Evolutionary conservation across 495 filamentous ascomycete genomes (phyloP).

Genomic region (Apodospora peruviana): DNA sequence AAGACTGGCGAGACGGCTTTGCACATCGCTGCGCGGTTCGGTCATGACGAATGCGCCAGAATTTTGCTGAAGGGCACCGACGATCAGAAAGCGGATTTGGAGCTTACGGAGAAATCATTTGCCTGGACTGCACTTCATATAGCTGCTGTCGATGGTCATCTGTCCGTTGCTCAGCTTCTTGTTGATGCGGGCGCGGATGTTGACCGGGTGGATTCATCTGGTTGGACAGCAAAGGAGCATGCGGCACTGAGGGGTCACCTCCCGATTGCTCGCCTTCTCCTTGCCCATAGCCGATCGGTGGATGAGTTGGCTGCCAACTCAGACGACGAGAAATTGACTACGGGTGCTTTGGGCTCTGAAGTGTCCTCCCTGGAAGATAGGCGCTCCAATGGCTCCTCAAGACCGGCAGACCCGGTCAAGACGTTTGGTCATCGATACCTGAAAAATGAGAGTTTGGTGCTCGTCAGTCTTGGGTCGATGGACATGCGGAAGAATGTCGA

Average conservation of each 20-base stretch:
- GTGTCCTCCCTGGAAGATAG: slow-evolving; percentile 47
- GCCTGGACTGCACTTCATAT: slow-evolving; percentile 92
- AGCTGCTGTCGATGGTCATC: slow-evolving; percentile 80
- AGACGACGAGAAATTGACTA: slow-evolving; percentile 29
- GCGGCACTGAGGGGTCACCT: slow-evolving; percentile 85
- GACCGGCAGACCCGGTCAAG: slow-evolving; percentile 71
- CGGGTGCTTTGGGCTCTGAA: slow-evolving; percentile 41
- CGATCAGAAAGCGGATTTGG: slow-evolving; percentile 66
- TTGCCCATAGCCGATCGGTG: slow-evolving; percentile 22
- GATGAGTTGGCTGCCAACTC: slow-evolving; percentile 19
- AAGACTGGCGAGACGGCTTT: slow-evolving; percentile 88
- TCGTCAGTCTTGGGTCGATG: slow-evolving; percentile 91
- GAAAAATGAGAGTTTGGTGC: slow-evolving; percentile 77
- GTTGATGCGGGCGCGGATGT: slow-evolving; percentile 71
- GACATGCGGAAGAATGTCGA: slow-evolving; percentile 76
- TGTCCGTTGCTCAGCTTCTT: slow-evolving; percentile 62
- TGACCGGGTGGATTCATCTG: slow-evolving; percentile 70
- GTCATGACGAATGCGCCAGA: slow-evolving; percentile 71
- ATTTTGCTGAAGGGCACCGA: slow-evolving; percentile 65
- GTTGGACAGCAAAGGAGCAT: slow-evolving; percentile 94
- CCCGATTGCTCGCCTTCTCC: slow-evolving; percentile 64
- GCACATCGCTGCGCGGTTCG: slow-evolving; percentile 87
- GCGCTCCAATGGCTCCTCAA: slow-evolving; percentile 34
- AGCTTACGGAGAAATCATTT: slow-evolving; percentile 77
- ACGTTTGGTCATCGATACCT: slow-evolving; percentile 95